Evolutionary conservation across 257 asterid species (phyloP), one percentile per base, ranked within the genome.

Genomic region (Solanum habrochaites): DNA sequence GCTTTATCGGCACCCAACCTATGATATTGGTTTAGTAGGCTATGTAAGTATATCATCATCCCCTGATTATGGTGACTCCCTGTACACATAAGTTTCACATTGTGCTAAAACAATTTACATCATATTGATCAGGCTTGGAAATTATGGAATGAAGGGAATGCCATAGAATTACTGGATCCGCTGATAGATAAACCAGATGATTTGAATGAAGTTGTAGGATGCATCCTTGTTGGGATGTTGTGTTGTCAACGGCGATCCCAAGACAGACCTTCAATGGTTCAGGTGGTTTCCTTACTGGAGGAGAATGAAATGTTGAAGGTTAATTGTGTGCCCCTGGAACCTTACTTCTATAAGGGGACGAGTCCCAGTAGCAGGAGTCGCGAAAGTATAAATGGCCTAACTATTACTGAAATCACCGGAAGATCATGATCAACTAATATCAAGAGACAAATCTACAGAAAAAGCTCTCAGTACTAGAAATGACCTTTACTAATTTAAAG

Each of bases 101-200:
- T 74, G 32, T 29, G 62, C 88, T 56, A 67, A 85, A 13, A 39
- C 37, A 37, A 47, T 60, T 23, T 13, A 43, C 23, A 56, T 23
- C 32, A 16, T 29, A n/a, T 21, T 49, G 25, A 58, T 8, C 84
- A 93, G 95, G 91, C 90, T 18, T 91, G 93, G 93, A 91, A 45
- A 60, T 43, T 93, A n/a, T 91, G 93, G 93, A 88, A 32, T 8
- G 92, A 92, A 60, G 89, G 91, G 85, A 89, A 71, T 40, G 82
- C 67, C 3, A 4, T 90, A 80, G 90, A 86, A 69, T 18, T 88
- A 67, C 85, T 89, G 27, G 93, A 91, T 64, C 86, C 91, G 29
- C 42, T 56, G 20, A 35, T 89, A 35, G 85, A 86, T 85, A 86
- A 90, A 21, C 58, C 90, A 2, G 56, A 42, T 4, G 66, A 70